Base-by-base conservation (phyloP, 331 rosid genomes). In the Malus hybrid region DNA sequence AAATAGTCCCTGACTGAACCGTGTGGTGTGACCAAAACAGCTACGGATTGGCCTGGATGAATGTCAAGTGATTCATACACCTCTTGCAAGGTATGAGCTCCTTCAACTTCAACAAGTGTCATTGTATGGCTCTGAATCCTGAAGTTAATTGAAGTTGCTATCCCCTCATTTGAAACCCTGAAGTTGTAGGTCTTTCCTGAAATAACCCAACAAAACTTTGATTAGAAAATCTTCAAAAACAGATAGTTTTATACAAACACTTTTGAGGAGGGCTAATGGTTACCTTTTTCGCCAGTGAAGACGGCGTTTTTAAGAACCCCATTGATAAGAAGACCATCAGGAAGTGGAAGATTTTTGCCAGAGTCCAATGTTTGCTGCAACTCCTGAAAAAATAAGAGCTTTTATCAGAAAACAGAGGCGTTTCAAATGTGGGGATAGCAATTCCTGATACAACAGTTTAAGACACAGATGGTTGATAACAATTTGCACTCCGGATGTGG, bases 61-160 rank as follows among this genome's bases (percentile, higher is more conserved):
- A 93, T 29, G 65, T 93, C 97, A 16, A 91, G 50, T 1, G 96
- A 88, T 6, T 85, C 83, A 16, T 90, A 93, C 1, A 44, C 52
- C 31, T 91, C 97, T 79, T 90, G 97, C 7, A 93, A 7, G 14
- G 96, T 83, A 36, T 91, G 96, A 70, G 88, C 76, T 79, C 97
- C 98, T 87, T 93, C 98, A 46, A 91, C 96, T 83, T 93, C 98
- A 67, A 91, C 84, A 2, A 91, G 87, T 24, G 67, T 89, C 85
- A 93, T 50, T 1, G 33, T 50, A 71, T 93, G 97, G 2, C 84
- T 89, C 55, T 91, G 88, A 59, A 93, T 90, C 77, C 94, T 86
- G 11, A 90, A 82, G 86, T 91, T 93, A 2, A 91, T 67, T 16
- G 97, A 83, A 24, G 88, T 87, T 74, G 84, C 63, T 69, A 86